These are phyloP conservation scores for Bremia lactucae DNA, from an alignment of 352 stramenopile species.

Conservation along the genomic window DNA sequence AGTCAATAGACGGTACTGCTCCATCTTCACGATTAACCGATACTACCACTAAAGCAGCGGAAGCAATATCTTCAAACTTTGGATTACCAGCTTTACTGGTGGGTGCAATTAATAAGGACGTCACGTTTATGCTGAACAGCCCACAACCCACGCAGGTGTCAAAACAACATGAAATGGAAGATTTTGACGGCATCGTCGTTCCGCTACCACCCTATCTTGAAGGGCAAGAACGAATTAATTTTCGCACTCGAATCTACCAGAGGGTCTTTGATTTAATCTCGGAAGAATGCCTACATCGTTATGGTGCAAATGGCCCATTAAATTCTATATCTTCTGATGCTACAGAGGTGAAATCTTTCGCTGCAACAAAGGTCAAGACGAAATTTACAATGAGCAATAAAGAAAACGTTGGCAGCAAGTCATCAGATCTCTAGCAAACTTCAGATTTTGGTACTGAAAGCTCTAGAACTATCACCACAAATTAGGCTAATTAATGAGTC, in stretches of 20 bases:
- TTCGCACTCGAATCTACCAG: constrained; percentile 70
- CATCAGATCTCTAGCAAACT: constrained; percentile 1
- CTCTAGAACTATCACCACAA: constrained; percentile 6
- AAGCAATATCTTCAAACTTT: constrained; percentile 1
- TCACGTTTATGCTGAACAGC: constrained; percentile 36
- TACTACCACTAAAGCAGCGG: constrained; percentile 1
- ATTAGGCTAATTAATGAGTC: too few species aligned
- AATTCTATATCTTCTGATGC: neutral
- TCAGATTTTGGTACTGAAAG: constrained; percentile 1
- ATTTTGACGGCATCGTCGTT: constrained; percentile 76
- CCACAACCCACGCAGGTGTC: constrained; percentile 44
- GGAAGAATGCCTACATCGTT: constrained; percentile 63
- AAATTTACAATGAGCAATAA: constrained; percentile 3
- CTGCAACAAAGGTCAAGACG: constrained; percentile 2
- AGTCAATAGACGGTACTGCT: constrained; percentile 1
- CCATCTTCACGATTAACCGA: neutral
- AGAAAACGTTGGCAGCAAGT: neutral
- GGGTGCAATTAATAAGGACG: constrained; percentile 9
- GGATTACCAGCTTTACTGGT: neutral
- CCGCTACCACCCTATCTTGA: constrained; percentile 66
- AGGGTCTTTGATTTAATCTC: constrained; percentile 80
- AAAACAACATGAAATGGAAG: constrained; percentile 46
- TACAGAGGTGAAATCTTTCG: neutral
- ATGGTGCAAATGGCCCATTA: constrained; percentile 12
- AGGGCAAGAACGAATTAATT: constrained; percentile 57